Base-by-base conservation (phyloP, 805 yeast genomes). In the Wilhelminamyces savonicus region DNA sequence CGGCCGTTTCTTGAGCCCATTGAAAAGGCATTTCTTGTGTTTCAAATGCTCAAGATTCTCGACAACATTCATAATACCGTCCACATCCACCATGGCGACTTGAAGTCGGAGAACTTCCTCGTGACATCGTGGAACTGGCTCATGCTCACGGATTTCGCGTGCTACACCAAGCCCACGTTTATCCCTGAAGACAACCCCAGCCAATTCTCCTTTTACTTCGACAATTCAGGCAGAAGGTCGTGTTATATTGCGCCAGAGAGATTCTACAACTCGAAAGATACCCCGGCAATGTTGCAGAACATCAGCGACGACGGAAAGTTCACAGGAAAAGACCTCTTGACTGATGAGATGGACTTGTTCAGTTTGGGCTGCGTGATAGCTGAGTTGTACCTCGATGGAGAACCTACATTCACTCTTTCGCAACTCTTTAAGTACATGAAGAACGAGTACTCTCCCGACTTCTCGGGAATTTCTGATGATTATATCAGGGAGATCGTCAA, bases 201-300 rank as follows among this genome's bases (percentile, higher is more conserved):
- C 9, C 90, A 82, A 38, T 92, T 83, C 45, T 77, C 92, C 1
- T 92, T 90, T 48, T 92, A 80, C 54, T 92, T 88, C 50, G 97
- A 92, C 56, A 84, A 90, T 3, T 82, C 94, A 2, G 84, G 76
- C 49, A 66, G 97, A 40, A 69, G 95, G 44, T 72, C 76, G 2
- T 92, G 98, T 54, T 90, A 90, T 53, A 54, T 92, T 24, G 97
- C 98, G 0, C 98, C 98, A 0, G 98, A 92, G 51, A 62, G 98
- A 40, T 90, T 92, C 46, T 64, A 45, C 43, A 58, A 37, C 23
- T 50, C 60, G 27, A 37, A 54, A 46, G 37, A 43, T 46, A 43
- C 48, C 18, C 34, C 50, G 7, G 31, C 18, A 21, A 35, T 30
- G 32, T 32, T 15, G 14, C 51, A 38, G 26, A 46, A 39, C 29